phyloP scores from a whole-genome alignment of 192 early-diverging fungal species.

The Rhizoclosmatium sp. region DNA sequence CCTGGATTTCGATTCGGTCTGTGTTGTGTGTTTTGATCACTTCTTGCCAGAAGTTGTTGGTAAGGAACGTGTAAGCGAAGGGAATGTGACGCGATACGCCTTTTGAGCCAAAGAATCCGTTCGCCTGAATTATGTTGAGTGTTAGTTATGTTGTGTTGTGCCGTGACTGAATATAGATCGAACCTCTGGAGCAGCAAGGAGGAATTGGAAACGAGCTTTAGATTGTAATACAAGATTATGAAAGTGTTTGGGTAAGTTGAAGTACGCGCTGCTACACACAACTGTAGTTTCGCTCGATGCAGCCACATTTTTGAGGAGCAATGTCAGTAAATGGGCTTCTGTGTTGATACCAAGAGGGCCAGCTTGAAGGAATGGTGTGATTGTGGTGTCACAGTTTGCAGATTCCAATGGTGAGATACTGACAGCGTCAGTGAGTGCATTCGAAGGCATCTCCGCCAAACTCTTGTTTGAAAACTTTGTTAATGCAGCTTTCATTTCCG shows the following conservation, averaged over 20 bases:
- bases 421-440: background rate
- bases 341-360: conserved; percentile 80
- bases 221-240: conserved; percentile 53
- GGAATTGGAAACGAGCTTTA: conserved; percentile 60
- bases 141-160: too few relatives aligned
- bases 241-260: conserved; percentile 85
- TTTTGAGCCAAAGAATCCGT: conserved; percentile 87
- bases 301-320: conserved; percentile 73
- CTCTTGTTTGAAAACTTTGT: background rate
- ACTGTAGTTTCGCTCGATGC: conserved; percentile 13
- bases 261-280: conserved; percentile 88
- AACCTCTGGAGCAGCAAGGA: conserved; percentile 84
- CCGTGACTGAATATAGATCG: too few relatives aligned
- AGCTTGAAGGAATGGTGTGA: conserved; percentile 89
- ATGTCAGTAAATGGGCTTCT: conserved; percentile 73
- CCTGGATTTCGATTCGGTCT: conserved; percentile 71
- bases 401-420: background rate
- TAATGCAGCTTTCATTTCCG: conserved; percentile 6
- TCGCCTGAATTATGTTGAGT: conserved; percentile 56
- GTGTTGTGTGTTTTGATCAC: conserved; percentile 31
- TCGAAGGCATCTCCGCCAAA: background rate
- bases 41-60: conserved; percentile 70
- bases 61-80: conserved; percentile 88
- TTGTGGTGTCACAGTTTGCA: conserved; percentile 32
- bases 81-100: conserved; percentile 91